A percentile compares a stretch with the other conserved stretches of the same genome.
These are phyloP conservation scores for Stephanodiscus triporus DNA, from an alignment of 108 stramenopile species.

Conservation along the genomic window DNA sequence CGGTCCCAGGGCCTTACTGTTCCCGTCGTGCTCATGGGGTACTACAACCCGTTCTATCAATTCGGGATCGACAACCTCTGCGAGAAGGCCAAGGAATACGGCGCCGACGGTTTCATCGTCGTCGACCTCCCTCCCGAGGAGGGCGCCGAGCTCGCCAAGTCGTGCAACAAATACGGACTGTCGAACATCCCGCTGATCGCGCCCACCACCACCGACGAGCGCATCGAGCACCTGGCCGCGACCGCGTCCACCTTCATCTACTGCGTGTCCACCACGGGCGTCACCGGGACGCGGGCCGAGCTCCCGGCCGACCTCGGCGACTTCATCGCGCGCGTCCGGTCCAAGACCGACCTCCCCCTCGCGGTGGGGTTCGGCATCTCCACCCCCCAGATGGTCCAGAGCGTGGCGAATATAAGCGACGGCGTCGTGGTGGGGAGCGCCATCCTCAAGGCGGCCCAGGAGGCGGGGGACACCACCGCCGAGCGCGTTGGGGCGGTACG, in stretches of 20 bases:
- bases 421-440: constrained; percentile 98
- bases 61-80: constrained; percentile 92
- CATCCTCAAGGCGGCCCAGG: constrained; percentile 92
- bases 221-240: constrained; percentile 85
- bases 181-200: constrained; percentile 95
- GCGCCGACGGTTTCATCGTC: constrained; percentile 96
- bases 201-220: constrained; percentile 95
- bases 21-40: constrained; percentile 98
- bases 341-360: constrained; percentile 88
- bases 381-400: constrained; percentile 86
- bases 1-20: constrained; percentile 92
- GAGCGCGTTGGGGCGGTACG: constrained; percentile 82
- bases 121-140: constrained; percentile 98
- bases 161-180: constrained; percentile 85
- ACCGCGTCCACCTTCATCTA: constrained; percentile 94
- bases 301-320: constrained; percentile 89
- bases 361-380: constrained; percentile 98
- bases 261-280: constrained; percentile 97
- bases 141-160: constrained; percentile 77
- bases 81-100: constrained; percentile 74
- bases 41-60: constrained; percentile 97
- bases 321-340: constrained; percentile 89
- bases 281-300: constrained; percentile 88
- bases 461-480: constrained; percentile 71
- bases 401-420: constrained; percentile 91